Percentiles rank a stretch among this genome's conserved stretches.
These are phyloP conservation scores for Chamaecyparis obtusa DNA, from an alignment of 75 land plant species.

Conservation along the genomic window DNA sequence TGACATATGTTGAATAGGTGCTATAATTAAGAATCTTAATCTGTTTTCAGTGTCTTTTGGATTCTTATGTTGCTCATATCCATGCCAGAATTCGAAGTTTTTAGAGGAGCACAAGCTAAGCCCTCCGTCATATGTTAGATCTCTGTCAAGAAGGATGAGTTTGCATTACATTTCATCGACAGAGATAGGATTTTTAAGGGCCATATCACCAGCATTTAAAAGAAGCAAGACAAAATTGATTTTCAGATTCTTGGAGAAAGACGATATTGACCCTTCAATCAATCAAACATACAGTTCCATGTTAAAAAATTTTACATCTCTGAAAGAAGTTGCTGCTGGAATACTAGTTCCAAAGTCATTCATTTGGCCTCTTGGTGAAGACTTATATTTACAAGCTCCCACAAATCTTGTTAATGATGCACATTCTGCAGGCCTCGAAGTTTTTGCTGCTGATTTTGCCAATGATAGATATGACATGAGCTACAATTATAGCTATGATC, in stretches of 20 bases:
- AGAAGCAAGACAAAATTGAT: constrained; percentile 47
- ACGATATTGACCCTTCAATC: constrained; percentile 58
- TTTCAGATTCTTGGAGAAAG: constrained; percentile 35
- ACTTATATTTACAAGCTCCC: constrained; percentile 27
- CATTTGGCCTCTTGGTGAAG: constrained; percentile 56
- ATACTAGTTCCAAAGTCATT: constrained; percentile 76
- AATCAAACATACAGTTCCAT: constrained; percentile 68
- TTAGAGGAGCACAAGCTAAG: no score
- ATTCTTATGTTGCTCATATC: no score
- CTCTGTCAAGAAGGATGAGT: no score
- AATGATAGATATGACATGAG: constrained; percentile 50
- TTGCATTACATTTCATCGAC: constrained; percentile 73
- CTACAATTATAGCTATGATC: constrained; percentile 84
- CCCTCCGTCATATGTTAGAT: no score
- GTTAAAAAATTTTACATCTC: constrained; percentile 60
- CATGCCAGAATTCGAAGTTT: no score
- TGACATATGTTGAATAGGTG: no score
- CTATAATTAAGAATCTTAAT: no score
- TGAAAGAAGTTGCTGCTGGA: constrained; percentile 76
- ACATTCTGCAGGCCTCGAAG: constrained; percentile 62
- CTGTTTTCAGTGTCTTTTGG: no score
- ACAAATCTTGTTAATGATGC: constrained; percentile 70
- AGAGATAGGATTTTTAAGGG: constrained; percentile 63
- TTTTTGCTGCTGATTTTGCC: constrained; percentile 67
- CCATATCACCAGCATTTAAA: constrained; percentile 25